Conservation (phyloP, 2,329 filamentous ascomycete species). For the Aspergillus bombycis region DNA sequence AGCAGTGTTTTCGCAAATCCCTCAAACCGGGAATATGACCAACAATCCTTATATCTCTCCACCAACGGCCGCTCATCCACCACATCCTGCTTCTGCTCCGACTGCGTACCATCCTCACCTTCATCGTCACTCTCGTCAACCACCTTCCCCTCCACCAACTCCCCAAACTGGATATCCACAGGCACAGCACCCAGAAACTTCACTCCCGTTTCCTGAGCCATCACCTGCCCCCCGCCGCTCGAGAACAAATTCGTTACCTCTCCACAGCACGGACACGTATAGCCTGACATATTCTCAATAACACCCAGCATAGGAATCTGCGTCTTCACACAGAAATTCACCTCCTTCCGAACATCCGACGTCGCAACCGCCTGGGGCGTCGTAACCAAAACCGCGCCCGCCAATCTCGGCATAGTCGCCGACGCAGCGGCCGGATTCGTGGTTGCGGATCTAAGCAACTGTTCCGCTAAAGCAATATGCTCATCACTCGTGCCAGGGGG, state of each 20-base stretch:
- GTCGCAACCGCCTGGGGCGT: conserved; percentile 94
- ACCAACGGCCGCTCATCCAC: conserved; percentile 41
- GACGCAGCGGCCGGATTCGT: conserved; percentile 25
- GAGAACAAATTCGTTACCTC: conserved; percentile 95
- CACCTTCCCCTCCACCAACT: conserved; percentile 71
- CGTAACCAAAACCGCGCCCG: conserved; percentile 91
- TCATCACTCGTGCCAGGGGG: conserved; percentile 96
- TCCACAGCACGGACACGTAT: conserved; percentile 61
- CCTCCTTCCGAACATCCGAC: conserved; percentile 89
- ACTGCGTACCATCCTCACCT: conserved; percentile 23
- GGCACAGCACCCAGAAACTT: conserved; percentile 84
- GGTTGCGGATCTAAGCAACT: conserved; percentile 60
- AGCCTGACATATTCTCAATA: conserved; percentile 84
- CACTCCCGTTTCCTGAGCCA: conserved; percentile 85
- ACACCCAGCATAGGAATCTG: conserved; percentile 80
- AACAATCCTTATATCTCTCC: conserved; percentile 48
- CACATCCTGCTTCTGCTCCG: conserved; percentile 12
- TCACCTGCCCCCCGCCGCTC: conserved; percentile 83
- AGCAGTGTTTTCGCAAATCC: conserved; percentile 43
- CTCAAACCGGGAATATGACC: conserved; percentile 47
- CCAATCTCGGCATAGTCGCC: conserved; percentile 61
- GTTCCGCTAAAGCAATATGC: conserved; percentile 92
- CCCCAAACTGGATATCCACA: conserved; percentile 89
- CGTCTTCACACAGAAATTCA: conserved; percentile 90
- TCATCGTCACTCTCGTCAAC: conserved; percentile 30